Evolutionary conservation across 371 early-diverging fungal species (phyloP), one percentile per base, ranked within the genome.

Genomic region (Apophysomyces variabilis): DNA sequence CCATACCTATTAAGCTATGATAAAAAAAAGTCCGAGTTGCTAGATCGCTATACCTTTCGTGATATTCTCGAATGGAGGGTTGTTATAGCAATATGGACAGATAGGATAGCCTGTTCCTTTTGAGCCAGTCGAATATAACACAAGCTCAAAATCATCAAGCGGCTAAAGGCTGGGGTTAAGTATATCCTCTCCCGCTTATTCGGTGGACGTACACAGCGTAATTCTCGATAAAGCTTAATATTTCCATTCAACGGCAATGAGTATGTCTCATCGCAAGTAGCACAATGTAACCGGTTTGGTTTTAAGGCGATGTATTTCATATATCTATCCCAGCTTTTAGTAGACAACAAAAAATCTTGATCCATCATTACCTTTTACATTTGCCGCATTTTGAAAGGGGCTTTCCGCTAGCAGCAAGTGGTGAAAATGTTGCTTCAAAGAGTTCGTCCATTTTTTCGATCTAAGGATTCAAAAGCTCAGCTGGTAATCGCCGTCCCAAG

Each of bases 371-470:
- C 73, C 85, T 65, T 67, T 78, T 77, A 66, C 86, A 85, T 68
- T 78, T 82, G 37, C 85, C 86, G 58, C 86, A 86, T 60, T 84
- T 86, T 4, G 86, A 83, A 5, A 86, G 38, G 6, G 77, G 70
- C 64, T 68, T 72, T 4, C 86, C 85, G 0, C 85, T 77, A 13
- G 78, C 75, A 36, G 84, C 82, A 1, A 85, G 65, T 18, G 85
- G 74, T 0, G 82, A 82, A 39, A 82, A 85, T 1, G 85, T 84
- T 1, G 84, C 85, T 67, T 85, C 85, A 68, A 85, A 85, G 8
- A 85, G 60, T 61, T 82, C 79, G 60, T 85, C 85, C 85, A 85
- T 85, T 0, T 69, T 60, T 36, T 72, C 74, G 67, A 85, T 78
- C 81, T 80, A 70, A 11, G 37, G 0, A 21, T n/a, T n/a, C 41